Percentiles rank a stretch among this genome's conserved stretches.
phyloP scores from a whole-genome alignment of 2,329 filamentous ascomycete species.

The Drechslera avenae region DNA sequence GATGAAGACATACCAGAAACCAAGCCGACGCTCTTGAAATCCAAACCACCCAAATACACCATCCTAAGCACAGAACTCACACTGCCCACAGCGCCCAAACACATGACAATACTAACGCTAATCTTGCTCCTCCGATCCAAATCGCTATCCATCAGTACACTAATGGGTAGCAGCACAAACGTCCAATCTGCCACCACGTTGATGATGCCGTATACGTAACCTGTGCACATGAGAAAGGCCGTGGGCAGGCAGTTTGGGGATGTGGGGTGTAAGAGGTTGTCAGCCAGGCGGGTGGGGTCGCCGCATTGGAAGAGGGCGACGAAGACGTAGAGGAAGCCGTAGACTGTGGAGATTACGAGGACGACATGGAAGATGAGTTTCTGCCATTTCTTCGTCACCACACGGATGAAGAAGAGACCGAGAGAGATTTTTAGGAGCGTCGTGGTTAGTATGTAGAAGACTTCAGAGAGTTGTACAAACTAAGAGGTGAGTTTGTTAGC shows the following conservation, averaged over 20 bases:
- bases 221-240: slow-evolving; percentile 27
- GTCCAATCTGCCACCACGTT: slow-evolving; percentile 45
- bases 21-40: slow-evolving; percentile 15
- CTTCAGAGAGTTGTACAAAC: slow-evolving; percentile 49
- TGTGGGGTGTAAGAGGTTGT: slow-evolving; percentile 21
- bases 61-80: slow-evolving; percentile 40
- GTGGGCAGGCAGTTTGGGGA: slow-evolving; percentile 29
- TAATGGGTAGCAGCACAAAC: slow-evolving; percentile 43
- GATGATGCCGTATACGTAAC: slow-evolving; percentile 41
- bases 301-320: slow-evolving; percentile 40
- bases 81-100: slow-evolving; percentile 48
- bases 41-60: slow-evolving; percentile 38
- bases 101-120: slow-evolving; percentile 53
- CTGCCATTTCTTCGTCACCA: slow-evolving; percentile 43
- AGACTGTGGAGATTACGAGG: slow-evolving; percentile 10
- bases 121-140: slow-evolving; percentile 53
- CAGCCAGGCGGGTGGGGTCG: slow-evolving; percentile 30
- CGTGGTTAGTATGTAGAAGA: slow-evolving; percentile 59
- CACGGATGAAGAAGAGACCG: slow-evolving; percentile 45
- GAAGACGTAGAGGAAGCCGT: slow-evolving; percentile 39
- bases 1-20: slow-evolving; percentile 15
- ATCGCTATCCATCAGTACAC: slow-evolving; percentile 47
- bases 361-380: slow-evolving; percentile 9
- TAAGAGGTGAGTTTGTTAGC: slow-evolving; percentile 15
- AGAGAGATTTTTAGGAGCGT: slow-evolving; percentile 53